These are phyloP conservation scores for Rhizomucor miehei DNA, from an alignment of 371 early-diverging fungal genomes.

Conservation along the genomic window DNA sequence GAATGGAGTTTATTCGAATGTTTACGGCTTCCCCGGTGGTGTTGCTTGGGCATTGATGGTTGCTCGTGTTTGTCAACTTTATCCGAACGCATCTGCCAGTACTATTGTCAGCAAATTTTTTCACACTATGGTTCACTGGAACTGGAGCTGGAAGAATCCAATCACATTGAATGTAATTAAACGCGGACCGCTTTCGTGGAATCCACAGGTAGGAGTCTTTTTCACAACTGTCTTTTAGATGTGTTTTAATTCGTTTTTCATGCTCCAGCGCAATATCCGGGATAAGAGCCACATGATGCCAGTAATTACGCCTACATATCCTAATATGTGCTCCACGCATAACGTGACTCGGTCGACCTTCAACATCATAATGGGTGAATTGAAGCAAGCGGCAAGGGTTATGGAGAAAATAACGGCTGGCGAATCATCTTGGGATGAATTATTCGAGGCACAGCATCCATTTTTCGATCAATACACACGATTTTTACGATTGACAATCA, in stretches of 20 bases:
- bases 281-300: constrained; percentile 98
- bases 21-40: constrained; percentile 99
- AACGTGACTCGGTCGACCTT: constrained; percentile 96
- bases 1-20: constrained; percentile 94
- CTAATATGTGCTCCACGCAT: constrained; percentile 99
- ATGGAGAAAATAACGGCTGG: constrained; percentile 72
- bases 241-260: too few relatives aligned
- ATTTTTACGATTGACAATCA: constrained; percentile 90
- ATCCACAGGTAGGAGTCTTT: constrained; percentile 80
- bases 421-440: constrained; percentile 45
- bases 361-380: constrained; percentile 84
- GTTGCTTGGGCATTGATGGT: constrained; percentile 99
- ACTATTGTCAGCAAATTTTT: constrained; percentile 92
- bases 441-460: constrained; percentile 81
- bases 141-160: constrained; percentile 91
- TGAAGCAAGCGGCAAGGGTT: constrained; percentile 70
- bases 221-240: too few relatives aligned
- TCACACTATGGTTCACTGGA: constrained; percentile 87
- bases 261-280: too few relatives aligned
- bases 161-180: constrained; percentile 92
- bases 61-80: constrained; percentile 97
- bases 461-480: constrained; percentile 91
- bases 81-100: constrained; percentile 93
- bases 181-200: constrained; percentile 97
- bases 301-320: constrained; percentile 99